phyloP scores from a whole-genome alignment of 768 basidiomycete species.

The Coprinellus aureogranulatus region DNA sequence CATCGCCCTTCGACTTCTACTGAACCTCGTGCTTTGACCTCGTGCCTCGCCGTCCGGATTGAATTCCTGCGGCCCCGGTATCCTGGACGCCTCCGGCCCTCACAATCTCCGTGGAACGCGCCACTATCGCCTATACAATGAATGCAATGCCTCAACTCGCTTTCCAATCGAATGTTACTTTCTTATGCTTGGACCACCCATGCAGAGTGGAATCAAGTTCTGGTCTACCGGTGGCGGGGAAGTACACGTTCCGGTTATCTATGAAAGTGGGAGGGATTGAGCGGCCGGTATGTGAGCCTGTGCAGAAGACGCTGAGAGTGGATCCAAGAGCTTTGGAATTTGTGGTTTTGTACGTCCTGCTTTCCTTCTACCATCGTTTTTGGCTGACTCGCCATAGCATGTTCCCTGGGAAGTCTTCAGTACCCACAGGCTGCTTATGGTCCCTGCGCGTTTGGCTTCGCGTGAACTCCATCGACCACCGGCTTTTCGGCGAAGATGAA shows the following conservation, averaged over 20 bases:
- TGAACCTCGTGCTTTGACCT: too few relatives aligned
- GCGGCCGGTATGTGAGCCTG: conserved; percentile 48
- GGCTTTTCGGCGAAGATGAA: conserved; percentile 62
- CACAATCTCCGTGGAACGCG: too few relatives aligned
- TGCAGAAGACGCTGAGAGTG: conserved; percentile 43
- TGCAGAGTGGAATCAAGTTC: conserved; percentile 45
- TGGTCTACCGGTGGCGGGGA: conserved; percentile 39
- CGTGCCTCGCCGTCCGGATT: too few relatives aligned
- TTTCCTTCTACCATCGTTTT: neutral
- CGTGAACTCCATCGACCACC: conserved; percentile 55
- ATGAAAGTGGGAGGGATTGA: conserved; percentile 56
- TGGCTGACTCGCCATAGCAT: conserved; percentile 30
- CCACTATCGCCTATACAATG: too few relatives aligned
- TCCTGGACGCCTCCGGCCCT: too few relatives aligned
- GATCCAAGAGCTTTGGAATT: conserved; percentile 59
- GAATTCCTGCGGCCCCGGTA: too few relatives aligned
- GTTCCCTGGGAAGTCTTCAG: conserved; percentile 57
- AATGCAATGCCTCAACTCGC: too few relatives aligned
- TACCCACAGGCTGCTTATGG: conserved; percentile 54
- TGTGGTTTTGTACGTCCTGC: conserved; percentile 53
- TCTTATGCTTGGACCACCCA: too few relatives aligned
- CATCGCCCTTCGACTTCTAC: too few relatives aligned
- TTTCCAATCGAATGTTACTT: too few relatives aligned
- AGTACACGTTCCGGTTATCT: conserved; percentile 54
- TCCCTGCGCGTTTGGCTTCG: conserved; percentile 66